These are phyloP conservation scores for Magnaporthiopsis incrustans DNA, from an alignment of 2,329 filamentous ascomycete species.

Conservation along the genomic window DNA sequence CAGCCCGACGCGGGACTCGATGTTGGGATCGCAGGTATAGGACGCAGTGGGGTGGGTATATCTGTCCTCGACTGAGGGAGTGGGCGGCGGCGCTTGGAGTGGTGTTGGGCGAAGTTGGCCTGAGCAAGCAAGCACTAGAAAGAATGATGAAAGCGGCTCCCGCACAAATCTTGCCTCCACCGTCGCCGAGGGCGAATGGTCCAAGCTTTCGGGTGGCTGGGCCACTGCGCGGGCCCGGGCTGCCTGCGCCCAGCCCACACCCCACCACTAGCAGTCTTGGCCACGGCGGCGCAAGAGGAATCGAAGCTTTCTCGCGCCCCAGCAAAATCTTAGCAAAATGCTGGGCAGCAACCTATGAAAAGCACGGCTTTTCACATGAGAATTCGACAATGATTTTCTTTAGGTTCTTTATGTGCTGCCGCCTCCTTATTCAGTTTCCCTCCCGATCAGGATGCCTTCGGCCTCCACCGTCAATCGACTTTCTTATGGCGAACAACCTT, in stretches of 20 bases:
- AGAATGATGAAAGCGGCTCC: conserved; percentile 9
- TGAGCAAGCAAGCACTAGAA: neutral
- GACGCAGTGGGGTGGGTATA: neutral
- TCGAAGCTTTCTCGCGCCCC: neutral
- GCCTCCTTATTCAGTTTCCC: no score
- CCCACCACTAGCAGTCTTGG: neutral
- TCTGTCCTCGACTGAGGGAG: conserved; percentile 4
- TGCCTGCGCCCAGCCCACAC: neutral
- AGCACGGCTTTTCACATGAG: no score
- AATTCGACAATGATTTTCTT: no score
- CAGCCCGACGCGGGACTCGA: neutral
- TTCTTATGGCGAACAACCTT: no score
- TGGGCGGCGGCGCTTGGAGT: neutral
- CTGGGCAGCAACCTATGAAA: no score
- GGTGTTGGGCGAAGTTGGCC: conserved; percentile 1
- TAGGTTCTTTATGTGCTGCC: no score
- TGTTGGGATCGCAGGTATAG: neutral
- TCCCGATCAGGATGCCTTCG: no score
- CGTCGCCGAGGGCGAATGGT: conserved; percentile 3
- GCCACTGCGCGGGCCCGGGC: neutral
- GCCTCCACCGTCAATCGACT: no score
- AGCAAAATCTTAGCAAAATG: neutral
- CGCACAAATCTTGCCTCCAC: conserved; percentile 6
- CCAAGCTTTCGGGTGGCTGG: conserved; percentile 5
- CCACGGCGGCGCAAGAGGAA: no score